These are phyloP conservation scores for Penicillium daleae DNA, from an alignment of 495 filamentous ascomycete genomes.

Conservation along the genomic window DNA sequence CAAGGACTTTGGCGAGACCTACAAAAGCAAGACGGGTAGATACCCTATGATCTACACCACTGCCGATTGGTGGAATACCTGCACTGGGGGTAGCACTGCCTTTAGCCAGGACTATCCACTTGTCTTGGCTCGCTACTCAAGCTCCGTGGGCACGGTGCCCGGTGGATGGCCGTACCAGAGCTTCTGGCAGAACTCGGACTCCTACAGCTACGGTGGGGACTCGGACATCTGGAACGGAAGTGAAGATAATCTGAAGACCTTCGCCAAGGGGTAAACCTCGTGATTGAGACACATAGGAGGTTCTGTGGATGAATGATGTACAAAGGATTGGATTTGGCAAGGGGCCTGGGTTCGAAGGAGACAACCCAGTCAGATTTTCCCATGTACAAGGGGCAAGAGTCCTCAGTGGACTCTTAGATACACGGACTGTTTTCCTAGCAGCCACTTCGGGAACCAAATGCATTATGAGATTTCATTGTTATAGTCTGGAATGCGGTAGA, in stretches of 20 bases:
- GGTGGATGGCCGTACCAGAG: slow-evolving; percentile 63
- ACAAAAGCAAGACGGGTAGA: slow-evolving; percentile 52
- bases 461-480: too few relatives aligned
- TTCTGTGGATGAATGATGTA: neutral
- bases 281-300: neutral
- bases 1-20: slow-evolving; percentile 60
- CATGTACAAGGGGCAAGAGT: neutral
- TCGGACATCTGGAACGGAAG: slow-evolving; percentile 36
- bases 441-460: too few relatives aligned
- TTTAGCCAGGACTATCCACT: slow-evolving; percentile 58
- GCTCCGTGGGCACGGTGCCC: slow-evolving; percentile 54
- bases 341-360: neutral
- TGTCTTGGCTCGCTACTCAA: slow-evolving; percentile 59
- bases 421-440: too few relatives aligned
- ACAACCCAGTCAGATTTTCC: neutral
- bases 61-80: slow-evolving; percentile 64
- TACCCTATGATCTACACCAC: slow-evolving; percentile 66
- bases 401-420: neutral
- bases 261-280: slow-evolving; percentile 17
- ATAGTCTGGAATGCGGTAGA: too few relatives aligned
- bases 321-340: neutral
- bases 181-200: slow-evolving; percentile 58
- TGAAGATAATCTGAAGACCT: slow-evolving; percentile 20
- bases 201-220: slow-evolving; percentile 35
- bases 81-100: slow-evolving; percentile 58